Percentiles rank a stretch among this genome's conserved stretches.
phyloP scores from a whole-genome alignment of 2,329 filamentous ascomycete genomes.

The Aureobasidium melanogenum region DNA sequence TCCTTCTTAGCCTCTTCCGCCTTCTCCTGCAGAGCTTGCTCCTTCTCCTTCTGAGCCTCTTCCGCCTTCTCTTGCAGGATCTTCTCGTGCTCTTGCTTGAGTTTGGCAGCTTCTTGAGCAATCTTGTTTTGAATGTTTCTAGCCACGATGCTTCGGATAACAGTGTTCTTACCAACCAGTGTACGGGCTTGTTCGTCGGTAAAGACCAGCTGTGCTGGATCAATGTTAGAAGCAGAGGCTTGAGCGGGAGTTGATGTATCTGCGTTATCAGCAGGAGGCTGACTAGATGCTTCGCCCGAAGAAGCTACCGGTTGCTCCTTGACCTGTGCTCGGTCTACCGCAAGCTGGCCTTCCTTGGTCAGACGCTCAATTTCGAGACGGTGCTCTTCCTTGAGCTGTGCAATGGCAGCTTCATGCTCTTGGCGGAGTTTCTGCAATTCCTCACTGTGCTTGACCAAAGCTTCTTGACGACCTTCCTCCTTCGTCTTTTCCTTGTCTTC shows the following conservation, averaged over 20 bases:
- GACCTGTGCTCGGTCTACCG: constrained; percentile 27
- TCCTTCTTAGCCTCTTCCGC: constrained; percentile 18
- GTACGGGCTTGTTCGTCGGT: constrained; percentile 42
- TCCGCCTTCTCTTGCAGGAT: constrained; percentile 18
- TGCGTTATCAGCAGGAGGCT: constrained; percentile 11
- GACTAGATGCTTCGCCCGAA: constrained; percentile 23
- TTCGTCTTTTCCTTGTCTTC: constrained; percentile 33
- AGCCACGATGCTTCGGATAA: constrained; percentile 40
- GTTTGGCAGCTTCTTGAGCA: constrained; percentile 30
- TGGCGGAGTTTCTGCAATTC: constrained; percentile 40
- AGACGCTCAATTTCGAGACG: constrained; percentile 29
- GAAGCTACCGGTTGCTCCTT: constrained; percentile 21
- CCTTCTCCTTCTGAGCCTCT: constrained; percentile 30
- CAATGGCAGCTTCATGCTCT: constrained; percentile 37
- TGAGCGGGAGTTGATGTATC: neutral
- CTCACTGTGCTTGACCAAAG: constrained; percentile 36
- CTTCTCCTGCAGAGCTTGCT: constrained; percentile 17
- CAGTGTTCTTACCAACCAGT: constrained; percentile 41
- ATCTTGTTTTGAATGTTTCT: constrained; percentile 50
- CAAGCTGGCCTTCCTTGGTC: constrained; percentile 26
- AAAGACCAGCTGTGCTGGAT: constrained; percentile 27
- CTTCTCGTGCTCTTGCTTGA: constrained; percentile 27
- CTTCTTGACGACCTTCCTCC: constrained; percentile 26
- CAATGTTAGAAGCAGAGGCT: constrained; percentile 7
- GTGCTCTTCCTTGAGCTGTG: constrained; percentile 30